Base-by-base conservation (phyloP, 768 basidiomycete species). In the Phylloporus rhodoxanthus region DNA sequence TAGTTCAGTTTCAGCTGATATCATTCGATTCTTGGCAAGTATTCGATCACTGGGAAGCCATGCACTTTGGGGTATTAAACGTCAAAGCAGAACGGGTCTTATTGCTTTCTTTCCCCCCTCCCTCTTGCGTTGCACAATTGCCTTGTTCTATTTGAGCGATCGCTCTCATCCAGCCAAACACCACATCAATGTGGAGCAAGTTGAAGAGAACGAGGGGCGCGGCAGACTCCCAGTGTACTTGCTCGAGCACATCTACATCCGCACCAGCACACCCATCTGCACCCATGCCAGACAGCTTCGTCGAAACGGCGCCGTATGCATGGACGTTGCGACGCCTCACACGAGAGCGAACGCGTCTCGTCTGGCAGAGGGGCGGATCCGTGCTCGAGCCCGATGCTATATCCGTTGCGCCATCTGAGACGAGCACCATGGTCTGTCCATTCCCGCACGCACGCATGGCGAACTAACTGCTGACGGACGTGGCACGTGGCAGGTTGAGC, bases 391-490 rank as follows among this genome's bases (percentile, higher is more conserved):
- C 34, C 13, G 38, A 43, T 8, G 2, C 14, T 20, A 21, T n/a
- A 8, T 17, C 19, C 2, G 37, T 47, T 21, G 4, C 30, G 10
- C 23, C 44, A 10, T 61, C 59, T 4, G 49, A 56, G 19, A 56
- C 54, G 2, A 54, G 52, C 20, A 61, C 54, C 17, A 25, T 56
- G 48, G 57, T 61, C 29, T 15, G 51, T 53, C 30, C 20, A 2
- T 38, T 41, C 15, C 20, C 26, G 21, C 25, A 32, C 28, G 8
- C 33, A 5, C 20, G 1, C 34, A 5, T 15, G 7, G 26, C n/a
- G 8, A 8, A 39, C 25, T 7, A 33, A 10, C 37, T 4, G 10
- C 37, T 20, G 37, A 38, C 10, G 19, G 5, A 4, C 1, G 5
- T 20, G 2, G 14, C 5, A 10, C 23, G 21, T 17, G n/a, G 2